Conservation (phyloP, 345 rosid genomes). For the Passiflora organensis region DNA sequence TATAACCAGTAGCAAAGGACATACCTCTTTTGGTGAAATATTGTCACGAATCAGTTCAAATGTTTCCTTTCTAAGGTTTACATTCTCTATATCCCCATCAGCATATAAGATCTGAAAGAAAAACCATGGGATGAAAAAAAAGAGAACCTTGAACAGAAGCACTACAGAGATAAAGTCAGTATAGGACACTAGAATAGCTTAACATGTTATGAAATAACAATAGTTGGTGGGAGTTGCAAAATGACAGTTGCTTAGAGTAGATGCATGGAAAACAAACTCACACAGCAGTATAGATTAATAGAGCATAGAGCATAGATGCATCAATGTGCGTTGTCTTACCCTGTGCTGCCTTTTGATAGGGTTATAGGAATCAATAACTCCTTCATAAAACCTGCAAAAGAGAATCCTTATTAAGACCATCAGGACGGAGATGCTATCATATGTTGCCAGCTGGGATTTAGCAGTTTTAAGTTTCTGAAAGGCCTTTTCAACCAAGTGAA, state of each 20-base stretch:
- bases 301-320: no score
- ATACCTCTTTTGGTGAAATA: constrained; percentile 23
- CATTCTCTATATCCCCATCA: constrained; percentile 65
- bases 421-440: neutral
- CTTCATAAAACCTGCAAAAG: constrained; percentile 59
- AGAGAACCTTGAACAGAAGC: no score
- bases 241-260: no score
- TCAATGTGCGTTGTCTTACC: constrained; percentile 33
- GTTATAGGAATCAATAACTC: constrained; percentile 46
- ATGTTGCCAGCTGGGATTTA: neutral
- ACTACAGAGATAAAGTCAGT: no score
- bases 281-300: no score
- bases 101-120: constrained; percentile 46
- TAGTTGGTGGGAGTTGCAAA: no score
- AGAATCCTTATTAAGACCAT: neutral
- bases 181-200: no score
- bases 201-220: no score
- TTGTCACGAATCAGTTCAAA: constrained; percentile 46
- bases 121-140: neutral
- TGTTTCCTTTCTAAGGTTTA: constrained; percentile 47
- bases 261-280: neutral
- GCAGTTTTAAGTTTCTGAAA: neutral
- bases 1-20: constrained; percentile 9
- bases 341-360: constrained; percentile 42
- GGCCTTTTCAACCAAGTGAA: neutral